Evolutionary conservation across 495 filamentous ascomycete species (phyloP), one percentile per base, ranked within the genome.

Genomic region (Penicillium samsonianum): DNA sequence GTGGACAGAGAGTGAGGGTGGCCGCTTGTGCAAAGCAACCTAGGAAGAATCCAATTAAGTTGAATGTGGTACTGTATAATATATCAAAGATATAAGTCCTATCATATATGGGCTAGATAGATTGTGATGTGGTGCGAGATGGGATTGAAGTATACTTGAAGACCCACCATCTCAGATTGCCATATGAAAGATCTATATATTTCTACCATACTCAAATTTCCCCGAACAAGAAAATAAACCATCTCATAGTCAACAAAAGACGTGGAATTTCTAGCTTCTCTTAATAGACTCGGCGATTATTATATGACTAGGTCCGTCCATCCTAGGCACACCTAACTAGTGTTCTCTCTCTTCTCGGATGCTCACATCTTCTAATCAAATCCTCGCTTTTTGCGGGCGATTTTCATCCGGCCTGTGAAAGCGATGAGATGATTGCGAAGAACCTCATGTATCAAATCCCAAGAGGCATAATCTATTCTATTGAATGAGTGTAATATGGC

Each of bases 1-100:
- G 17, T 88, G 85, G 84, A 55, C 17, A 1, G 64, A 65, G 40
- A 43, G 41, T 1, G 31, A 53, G 2, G 63, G 65, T 61, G 76
- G 77, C n/a, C 62, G 74, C n/a, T 11, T 47, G 25, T 47, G 44
- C 26, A 47, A 19, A 9, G 44, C 23, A 5, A 26, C 6, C 23
- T 47, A 47, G 26, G 44, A 30, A 28, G 26, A 19, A 46, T 8
- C 22, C 11, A 17, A 17, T 38, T 38, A n/a, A 7, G 7, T n/a
- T 38, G 35, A 17, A 17, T 9, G 2, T 17, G n/a, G 30, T 33
- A 31, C 30, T 38, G 6, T n/a, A n/a, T 17, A 17, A 38, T 38
- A 9, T 38, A 17, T 17, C 35, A 38, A 38, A 38, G 35, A 7
- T 38, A 9, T 2, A 17, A n/a, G n/a, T 17, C 35, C 35, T 14